Evolutionary conservation across 2,329 filamentous ascomycete species (phyloP), one percentile per base, ranked within the genome.

Genomic region (Phaeophleospora eucalypticola): DNA sequence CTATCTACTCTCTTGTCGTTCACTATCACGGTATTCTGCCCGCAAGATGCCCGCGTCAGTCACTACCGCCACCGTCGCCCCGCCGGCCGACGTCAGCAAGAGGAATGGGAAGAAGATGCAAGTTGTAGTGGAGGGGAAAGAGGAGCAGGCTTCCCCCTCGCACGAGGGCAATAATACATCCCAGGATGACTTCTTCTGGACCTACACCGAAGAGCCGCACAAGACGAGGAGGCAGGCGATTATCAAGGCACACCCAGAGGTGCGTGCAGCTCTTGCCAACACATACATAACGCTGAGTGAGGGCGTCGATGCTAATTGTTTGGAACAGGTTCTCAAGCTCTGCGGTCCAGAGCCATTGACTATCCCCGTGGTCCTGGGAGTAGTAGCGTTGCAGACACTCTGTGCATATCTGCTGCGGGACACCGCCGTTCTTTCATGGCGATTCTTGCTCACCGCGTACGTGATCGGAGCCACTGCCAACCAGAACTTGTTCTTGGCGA

Each of bases 181-280:
- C 36, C 56, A 70, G 35, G 66, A 83, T 53, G 78, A 83, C 67
- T 97, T 97, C 77, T 95, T 95, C 74, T 97, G 94, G 93, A 95
- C 93, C 34, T 97, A 98, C 67, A 96, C 93, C 8, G 93, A 98
- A 69, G 93, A 98, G 71, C 93, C 93, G 52, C 93, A 98, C 71
- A 82, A 89, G 58, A 93, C 91, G 24, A 79, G 93, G 59, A 81
- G 93, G 47, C 81, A 91, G 60, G 89, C 89, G 52, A 98, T 98
- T 62, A 97, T 98, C 71, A 97, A 96, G 74, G 90, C 91, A 45
- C 91, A 98, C 67, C 93, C 93, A 38, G 91, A 98, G 79, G 89
- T 91, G 73, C 7, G 24, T 29, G 12, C 24, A 12, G 16, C 66
- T 24, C 16, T 17, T 18, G 42, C 15, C 27, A 7, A 17, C 12